phyloP scores from a whole-genome alignment of 305 asterid genomes.

The Striga hermonthica region DNA sequence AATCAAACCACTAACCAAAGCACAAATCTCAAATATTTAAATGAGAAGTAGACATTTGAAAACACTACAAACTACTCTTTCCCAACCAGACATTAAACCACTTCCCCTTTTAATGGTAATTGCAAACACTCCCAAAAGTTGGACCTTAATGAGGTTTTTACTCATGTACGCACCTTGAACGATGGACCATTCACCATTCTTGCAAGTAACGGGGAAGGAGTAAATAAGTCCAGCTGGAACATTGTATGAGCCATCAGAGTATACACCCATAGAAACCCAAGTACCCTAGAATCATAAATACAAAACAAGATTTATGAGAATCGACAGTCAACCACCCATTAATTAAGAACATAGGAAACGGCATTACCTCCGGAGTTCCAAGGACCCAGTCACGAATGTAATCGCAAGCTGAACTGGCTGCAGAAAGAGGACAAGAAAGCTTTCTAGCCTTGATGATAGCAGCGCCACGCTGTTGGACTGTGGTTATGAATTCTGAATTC shows the following conservation, averaged over 20 bases:
- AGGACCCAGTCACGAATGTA: constrained; percentile 95
- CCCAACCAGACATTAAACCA: background rate
- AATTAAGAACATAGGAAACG: background rate
- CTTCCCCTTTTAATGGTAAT: background rate
- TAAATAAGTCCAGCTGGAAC: constrained; percentile 85
- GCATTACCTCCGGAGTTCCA: constrained; percentile 83
- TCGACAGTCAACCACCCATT: background rate
- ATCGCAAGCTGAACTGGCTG: constrained; percentile 97
- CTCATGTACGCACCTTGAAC: constrained; percentile 65
- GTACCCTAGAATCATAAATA: constrained; percentile 50
- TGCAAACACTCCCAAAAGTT: background rate
- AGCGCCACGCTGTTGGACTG: constrained; percentile 96
- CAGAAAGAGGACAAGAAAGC: constrained; percentile 92
- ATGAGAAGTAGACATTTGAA: background rate
- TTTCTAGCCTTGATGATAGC: constrained; percentile 95
- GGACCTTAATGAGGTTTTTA: background rate
- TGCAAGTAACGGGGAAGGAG: constrained; percentile 88
- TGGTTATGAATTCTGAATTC: constrained; percentile 71
- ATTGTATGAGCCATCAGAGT: constrained; percentile 90
- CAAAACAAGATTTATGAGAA: background rate
- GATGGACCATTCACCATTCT: constrained; percentile 89
- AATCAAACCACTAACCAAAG: background rate
- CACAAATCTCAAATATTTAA: no score
- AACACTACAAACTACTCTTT: background rate
- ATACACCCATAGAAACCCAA: constrained; percentile 94